These are phyloP conservation scores for Houttuynia cordata DNA, from an alignment of 164 flowering plant species.

Conservation along the genomic window DNA sequence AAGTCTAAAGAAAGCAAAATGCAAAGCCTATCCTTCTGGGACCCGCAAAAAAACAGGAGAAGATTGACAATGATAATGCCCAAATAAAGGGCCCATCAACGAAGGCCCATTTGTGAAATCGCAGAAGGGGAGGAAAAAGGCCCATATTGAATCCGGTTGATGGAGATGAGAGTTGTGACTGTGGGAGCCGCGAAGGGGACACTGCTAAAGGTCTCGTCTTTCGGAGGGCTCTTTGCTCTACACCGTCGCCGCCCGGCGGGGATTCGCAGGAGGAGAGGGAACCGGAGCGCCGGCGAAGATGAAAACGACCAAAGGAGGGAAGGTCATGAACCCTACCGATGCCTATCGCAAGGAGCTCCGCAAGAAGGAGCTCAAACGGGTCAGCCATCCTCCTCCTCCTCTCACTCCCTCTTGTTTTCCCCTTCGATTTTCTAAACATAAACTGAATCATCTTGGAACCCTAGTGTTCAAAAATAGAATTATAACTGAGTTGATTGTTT, in stretches of 20 bases:
- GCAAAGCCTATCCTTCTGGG: too few species aligned
- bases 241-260: background rate
- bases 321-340: slow-evolving; percentile 97
- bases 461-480: too few species aligned
- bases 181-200: background rate
- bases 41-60: too few species aligned
- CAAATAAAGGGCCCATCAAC: too few species aligned
- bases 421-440: background rate
- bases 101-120: too few species aligned
- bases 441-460: background rate
- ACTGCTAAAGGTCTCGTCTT: background rate
- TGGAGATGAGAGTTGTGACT: background rate
- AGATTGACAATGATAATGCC: too few species aligned
- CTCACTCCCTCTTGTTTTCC: background rate
- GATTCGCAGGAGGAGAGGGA: background rate
- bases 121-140: too few species aligned
- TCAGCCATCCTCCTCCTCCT: slow-evolving; percentile 10
- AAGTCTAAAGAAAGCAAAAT: too few species aligned
- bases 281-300: slow-evolving; percentile 16
- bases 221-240: too few species aligned
- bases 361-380: slow-evolving; percentile 87
- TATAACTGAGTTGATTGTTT: too few species aligned
- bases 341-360: slow-evolving; percentile 96
- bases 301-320: slow-evolving; percentile 99
- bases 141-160: background rate